Evolutionary conservation across 2,329 filamentous ascomycete genomes (phyloP).

Genomic region (Lecanicillium sp.): DNA sequence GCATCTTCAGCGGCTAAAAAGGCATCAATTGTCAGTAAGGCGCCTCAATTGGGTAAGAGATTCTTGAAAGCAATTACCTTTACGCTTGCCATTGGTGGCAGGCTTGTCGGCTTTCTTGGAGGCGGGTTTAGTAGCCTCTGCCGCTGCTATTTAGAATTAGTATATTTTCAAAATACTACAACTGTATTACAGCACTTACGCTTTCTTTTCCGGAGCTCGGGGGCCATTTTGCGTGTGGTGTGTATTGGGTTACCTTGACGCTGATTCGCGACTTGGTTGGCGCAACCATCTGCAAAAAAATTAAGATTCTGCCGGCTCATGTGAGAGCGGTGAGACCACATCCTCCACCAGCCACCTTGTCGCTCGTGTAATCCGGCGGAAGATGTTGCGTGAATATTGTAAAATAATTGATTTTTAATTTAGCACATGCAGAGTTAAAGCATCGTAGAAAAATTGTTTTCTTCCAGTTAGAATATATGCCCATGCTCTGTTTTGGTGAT

Average conservation of each 20-base stretch:
- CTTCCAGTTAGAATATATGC: too few relatives aligned
- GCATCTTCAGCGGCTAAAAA: conserved; percentile 32
- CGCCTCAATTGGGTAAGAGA: neutral
- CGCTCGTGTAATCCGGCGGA: too few relatives aligned
- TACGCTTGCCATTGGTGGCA: conserved; percentile 26
- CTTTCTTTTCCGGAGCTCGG: conserved; percentile 31
- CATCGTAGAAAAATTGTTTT: too few relatives aligned
- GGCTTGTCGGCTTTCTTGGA: conserved; percentile 21
- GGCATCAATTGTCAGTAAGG: conserved; percentile 15
- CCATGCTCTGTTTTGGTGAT: too few relatives aligned
- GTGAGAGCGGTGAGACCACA: conserved; percentile 6
- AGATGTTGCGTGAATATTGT: too few relatives aligned
- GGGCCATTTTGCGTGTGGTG: conserved; percentile 31
- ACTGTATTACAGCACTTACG: conserved; percentile 10
- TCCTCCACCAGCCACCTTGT: too few relatives aligned
- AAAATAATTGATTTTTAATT: too few relatives aligned
- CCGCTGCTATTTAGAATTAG: conserved; percentile 13
- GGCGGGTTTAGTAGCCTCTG: conserved; percentile 15
- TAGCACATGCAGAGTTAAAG: too few relatives aligned
- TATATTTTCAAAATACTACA: neutral
- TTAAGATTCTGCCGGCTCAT: conserved; percentile 25
- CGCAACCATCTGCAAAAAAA: conserved; percentile 21
- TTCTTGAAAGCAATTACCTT: conserved; percentile 23
- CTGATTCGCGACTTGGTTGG: conserved; percentile 1
- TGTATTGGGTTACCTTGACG: conserved; percentile 8